Base-by-base conservation (phyloP, 176 grass and related monocot genomes). In the Zizania latifolia region DNA sequence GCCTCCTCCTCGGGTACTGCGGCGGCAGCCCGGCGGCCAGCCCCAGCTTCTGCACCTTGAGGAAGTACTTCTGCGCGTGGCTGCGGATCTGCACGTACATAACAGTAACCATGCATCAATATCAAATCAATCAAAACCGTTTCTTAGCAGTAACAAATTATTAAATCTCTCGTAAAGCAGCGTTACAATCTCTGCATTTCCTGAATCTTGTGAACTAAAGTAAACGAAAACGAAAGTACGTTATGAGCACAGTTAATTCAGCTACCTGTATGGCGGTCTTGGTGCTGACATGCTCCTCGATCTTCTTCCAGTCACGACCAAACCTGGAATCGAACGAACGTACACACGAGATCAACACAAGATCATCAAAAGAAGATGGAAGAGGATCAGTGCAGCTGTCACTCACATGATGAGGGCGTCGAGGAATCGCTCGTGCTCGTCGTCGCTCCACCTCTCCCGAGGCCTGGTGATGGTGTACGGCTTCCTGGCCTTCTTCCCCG, bases 271-370 rank as follows among this genome's bases (percentile, higher is more conserved):
- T 58, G 15, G 94, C 39, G 38, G 91, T 97, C 78, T 97, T 97
- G 39, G 91, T 97, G 59, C 88, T 35, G 40, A 97, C 88, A 26
- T 93, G 92, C 65, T 93, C 94, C 86, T 97, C 91, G 51, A 97
- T 93, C 88, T 84, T 97, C 71, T 93, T 97, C 94, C 94, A 97
- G 44, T 97, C 94, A 36, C 94, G 88, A n/a, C n/a, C n/a, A n/a
- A n/a, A n/a, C n/a, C n/a, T n/a, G n/a, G n/a, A n/a, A n/a, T n/a
- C n/a, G n/a, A n/a, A n/a, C n/a, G n/a, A n/a, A n/a, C n/a, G n/a
- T n/a, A n/a, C n/a, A n/a, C n/a, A n/a, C n/a, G n/a, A n/a, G n/a
- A n/a, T n/a, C n/a, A n/a, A n/a, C n/a, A n/a, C n/a, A n/a, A n/a
- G n/a, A n/a, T n/a, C n/a, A n/a, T n/a, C n/a, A n/a, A n/a, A n/a